Conservation (phyloP, 225 moss, liverwort and hornwort species). For the Bryum argenteum region DNA sequence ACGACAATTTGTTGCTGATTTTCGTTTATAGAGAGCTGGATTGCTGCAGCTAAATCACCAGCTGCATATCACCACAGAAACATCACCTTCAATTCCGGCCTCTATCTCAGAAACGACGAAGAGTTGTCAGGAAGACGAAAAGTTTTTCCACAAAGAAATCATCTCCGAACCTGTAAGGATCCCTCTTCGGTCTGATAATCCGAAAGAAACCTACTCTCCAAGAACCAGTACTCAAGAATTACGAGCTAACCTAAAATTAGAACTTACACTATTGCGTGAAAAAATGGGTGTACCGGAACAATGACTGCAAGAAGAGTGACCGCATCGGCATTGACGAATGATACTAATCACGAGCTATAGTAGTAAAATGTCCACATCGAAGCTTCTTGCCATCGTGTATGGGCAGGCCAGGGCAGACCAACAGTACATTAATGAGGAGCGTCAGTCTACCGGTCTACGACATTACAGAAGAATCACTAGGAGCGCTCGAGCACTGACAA, state of each 20-base stretch:
- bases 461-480: slow-evolving; percentile 21
- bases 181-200: too few relatives aligned
- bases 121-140: too few relatives aligned
- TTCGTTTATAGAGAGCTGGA: slow-evolving; percentile 95
- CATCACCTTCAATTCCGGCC: slow-evolving; percentile 8
- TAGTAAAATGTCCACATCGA: slow-evolving; percentile 26
- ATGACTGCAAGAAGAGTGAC: slow-evolving; percentile 31
- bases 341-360: slow-evolving; percentile 22
- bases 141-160: neutral
- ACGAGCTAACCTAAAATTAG: slow-evolving; percentile 1
- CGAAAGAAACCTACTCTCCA: neutral
- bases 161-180: too few relatives aligned
- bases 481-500: slow-evolving; percentile 24
- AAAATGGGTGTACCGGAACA: slow-evolving; percentile 15
- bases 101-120: too few relatives aligned
- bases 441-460: slow-evolving; percentile 25
- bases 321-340: slow-evolving; percentile 24
- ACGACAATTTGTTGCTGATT: slow-evolving; percentile 52
- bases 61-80: slow-evolving; percentile 59
- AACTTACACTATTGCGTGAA: slow-evolving; percentile 13
- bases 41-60: slow-evolving; percentile 95
- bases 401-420: slow-evolving; percentile 14
- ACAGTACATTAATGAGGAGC: slow-evolving; percentile 17
- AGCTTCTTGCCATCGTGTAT: slow-evolving; percentile 36
- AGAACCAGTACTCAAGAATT: neutral